A percentile compares a stretch with the other conserved stretches of the same genome.
Evolutionary conservation across 495 filamentous ascomycete genomes (phyloP).

Genomic region (Daldinia caldariorum): DNA sequence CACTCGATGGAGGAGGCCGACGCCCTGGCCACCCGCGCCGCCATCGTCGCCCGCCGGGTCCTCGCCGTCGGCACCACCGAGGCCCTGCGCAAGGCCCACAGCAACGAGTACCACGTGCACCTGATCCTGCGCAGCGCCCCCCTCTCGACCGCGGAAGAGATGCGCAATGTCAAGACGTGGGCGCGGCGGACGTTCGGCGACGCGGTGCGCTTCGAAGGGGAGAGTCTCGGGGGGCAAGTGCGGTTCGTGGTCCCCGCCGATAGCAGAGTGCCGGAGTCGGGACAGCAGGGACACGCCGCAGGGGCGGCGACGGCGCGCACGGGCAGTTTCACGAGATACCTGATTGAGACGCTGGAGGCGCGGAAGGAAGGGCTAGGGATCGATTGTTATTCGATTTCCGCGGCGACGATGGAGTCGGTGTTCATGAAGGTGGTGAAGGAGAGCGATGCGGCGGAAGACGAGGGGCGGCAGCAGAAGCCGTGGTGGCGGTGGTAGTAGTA

Average conservation of each 20-base stretch:
- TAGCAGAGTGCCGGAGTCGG: conserved; percentile 5
- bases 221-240: conserved; percentile 75
- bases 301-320: conserved; percentile 30
- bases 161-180: conserved; percentile 66
- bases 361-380: conserved; percentile 67
- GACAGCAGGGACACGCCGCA: too few relatives aligned
- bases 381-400: conserved; percentile 73
- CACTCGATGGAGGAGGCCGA: conserved; percentile 77
- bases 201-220: conserved; percentile 65
- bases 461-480: conserved; percentile 42
- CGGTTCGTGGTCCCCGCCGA: conserved; percentile 70
- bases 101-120: conserved; percentile 67
- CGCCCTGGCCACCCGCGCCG: conserved; percentile 68
- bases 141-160: conserved; percentile 65
- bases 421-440: conserved; percentile 76
- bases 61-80: conserved; percentile 68
- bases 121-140: conserved; percentile 72
- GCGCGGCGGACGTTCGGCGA: conserved; percentile 62
- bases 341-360: conserved; percentile 71
- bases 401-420: conserved; percentile 78
- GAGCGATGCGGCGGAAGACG: conserved; percentile 73
- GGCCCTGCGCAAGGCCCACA: conserved; percentile 61
- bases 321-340: conserved; percentile 56
- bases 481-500: conserved; percentile 33
- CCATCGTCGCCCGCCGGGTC: conserved; percentile 68